These are phyloP conservation scores for Jaltomata sinuosa DNA, from an alignment of 257 asterid species.

Conservation along the genomic window DNA sequence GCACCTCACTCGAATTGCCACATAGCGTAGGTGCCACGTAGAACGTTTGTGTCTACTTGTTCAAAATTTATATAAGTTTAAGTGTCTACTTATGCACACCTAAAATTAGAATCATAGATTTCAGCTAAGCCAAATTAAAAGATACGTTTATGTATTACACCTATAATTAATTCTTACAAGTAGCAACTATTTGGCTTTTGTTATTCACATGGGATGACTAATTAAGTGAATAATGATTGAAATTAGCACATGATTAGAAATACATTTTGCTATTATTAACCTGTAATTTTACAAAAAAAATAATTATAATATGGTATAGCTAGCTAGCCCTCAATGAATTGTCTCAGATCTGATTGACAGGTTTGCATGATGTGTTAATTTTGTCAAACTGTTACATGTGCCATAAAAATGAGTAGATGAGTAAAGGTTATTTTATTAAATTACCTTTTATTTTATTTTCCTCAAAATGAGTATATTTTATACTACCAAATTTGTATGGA, in stretches of 20 bases:
- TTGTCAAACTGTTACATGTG: neutral
- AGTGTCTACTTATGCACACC: no score
- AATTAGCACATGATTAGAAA: slow-evolving; percentile 12
- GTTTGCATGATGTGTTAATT: neutral
- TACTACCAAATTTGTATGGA: neutral
- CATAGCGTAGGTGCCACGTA: no score
- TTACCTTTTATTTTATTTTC: neutral
- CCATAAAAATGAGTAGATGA: neutral
- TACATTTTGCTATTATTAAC: neutral
- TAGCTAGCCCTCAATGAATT: neutral
- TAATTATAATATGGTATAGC: neutral
- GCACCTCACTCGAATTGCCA: no score
- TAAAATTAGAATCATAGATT: no score
- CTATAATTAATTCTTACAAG: neutral
- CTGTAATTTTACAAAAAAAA: neutral
- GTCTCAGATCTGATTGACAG: slow-evolving; percentile 4
- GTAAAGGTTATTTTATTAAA: neutral
- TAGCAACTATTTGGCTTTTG: neutral
- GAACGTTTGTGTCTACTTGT: no score
- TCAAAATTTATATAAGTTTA: no score
- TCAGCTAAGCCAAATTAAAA: no score
- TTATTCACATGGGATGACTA: slow-evolving; percentile 12
- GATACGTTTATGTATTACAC: no score
- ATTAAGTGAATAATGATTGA: neutral
- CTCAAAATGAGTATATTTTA: neutral